A percentile compares a stretch with the other conserved stretches of the same genome.
phyloP scores from a whole-genome alignment of 2,329 filamentous ascomycete species.

The Metarhizium robertsii region DNA sequence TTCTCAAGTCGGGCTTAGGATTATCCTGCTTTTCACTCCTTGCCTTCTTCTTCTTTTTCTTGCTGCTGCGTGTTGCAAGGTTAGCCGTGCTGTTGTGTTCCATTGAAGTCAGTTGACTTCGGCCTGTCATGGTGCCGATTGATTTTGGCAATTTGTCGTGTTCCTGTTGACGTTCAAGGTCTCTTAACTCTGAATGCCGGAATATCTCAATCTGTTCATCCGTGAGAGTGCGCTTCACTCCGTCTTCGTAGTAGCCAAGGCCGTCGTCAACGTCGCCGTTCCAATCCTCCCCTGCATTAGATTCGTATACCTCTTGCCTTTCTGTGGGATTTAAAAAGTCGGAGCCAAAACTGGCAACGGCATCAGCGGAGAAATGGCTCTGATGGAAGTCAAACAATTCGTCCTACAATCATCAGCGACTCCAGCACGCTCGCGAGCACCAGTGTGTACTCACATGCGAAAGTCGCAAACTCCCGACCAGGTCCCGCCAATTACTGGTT shows the following conservation, averaged over 20 bases:
- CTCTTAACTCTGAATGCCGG: constrained; percentile 75
- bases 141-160: constrained; percentile 17
- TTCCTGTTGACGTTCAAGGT: constrained; percentile 47
- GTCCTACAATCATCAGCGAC: constrained; percentile 30
- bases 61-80: constrained; percentile 8
- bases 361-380: constrained; percentile 45
- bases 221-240: constrained; percentile 79
- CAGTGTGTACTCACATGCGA: not conserved
- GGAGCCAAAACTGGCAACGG: constrained; percentile 34
- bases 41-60: constrained; percentile 30
- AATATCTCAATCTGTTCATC: constrained; percentile 89
- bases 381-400: constrained; percentile 51
- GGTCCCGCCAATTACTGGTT: not conserved
- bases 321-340: constrained; percentile 32
- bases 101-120: not conserved
- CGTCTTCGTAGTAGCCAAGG: constrained; percentile 79
- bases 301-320: constrained; percentile 21
- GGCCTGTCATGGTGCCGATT: not conserved
- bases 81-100: not conserved
- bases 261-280: constrained; percentile 46
- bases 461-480: not conserved
- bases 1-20: constrained; percentile 52
- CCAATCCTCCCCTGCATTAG: constrained; percentile 3
- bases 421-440: not conserved
- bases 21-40: constrained; percentile 27